phyloP scores from a whole-genome alignment of 768 basidiomycete genomes.

The Agaricus blazei region DNA sequence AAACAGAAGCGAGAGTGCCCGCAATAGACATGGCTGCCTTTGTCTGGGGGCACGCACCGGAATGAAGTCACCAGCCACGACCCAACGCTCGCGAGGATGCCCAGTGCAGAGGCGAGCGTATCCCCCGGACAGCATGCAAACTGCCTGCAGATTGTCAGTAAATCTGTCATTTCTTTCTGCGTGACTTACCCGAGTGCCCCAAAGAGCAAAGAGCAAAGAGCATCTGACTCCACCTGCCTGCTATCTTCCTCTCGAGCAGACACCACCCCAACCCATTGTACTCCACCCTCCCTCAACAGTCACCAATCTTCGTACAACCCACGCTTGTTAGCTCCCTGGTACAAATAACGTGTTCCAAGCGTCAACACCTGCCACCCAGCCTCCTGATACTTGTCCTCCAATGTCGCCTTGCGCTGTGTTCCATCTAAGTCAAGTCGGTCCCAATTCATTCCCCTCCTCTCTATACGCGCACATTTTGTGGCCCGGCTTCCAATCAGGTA shows the following conservation, averaged over 20 bases:
- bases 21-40: conserved; percentile 81
- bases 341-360: conserved; percentile 62
- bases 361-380: conserved; percentile 77
- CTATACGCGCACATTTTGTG: conserved; percentile 60
- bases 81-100: no score
- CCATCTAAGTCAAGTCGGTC: conserved; percentile 45
- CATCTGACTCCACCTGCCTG: conserved; percentile 50
- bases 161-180: not conserved
- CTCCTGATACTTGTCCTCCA: conserved; percentile 76
- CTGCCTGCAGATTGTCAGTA: conserved; percentile 44
- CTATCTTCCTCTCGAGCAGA: conserved; percentile 43
- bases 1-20: conserved; percentile 69
- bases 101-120: conserved; percentile 90
- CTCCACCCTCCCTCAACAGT: conserved; percentile 15
- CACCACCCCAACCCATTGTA: conserved; percentile 55
- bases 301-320: conserved; percentile 20
- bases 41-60: conserved; percentile 74
- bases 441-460: not conserved
- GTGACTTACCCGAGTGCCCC: conserved; percentile 56
- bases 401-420: conserved; percentile 63
- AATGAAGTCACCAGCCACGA: no score
- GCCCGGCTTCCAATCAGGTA: conserved; percentile 79
- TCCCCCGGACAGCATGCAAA: conserved; percentile 89
- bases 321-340: conserved; percentile 34
- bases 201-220: no score